Conservation (phyloP, 2,329 filamentous ascomycete species). For the Pezicula carpinea region DNA sequence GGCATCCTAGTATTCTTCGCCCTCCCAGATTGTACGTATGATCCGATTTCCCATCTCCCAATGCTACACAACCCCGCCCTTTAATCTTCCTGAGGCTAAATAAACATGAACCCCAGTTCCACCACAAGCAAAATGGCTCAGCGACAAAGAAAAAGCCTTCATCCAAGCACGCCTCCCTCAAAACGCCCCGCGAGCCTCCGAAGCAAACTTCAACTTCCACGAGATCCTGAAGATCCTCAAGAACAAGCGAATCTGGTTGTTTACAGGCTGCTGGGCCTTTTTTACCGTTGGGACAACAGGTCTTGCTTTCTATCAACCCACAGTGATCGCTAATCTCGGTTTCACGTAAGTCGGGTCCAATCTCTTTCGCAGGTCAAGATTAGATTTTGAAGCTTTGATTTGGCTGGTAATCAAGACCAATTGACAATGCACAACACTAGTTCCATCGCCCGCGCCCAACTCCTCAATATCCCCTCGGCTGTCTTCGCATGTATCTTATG, state of each 20-base stretch:
- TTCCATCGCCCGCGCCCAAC: constrained; percentile 40
- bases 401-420: no score
- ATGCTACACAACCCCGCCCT: no score
- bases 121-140: constrained; percentile 39
- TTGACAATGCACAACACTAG: no score
- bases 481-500: constrained; percentile 38
- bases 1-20: constrained; percentile 46
- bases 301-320: constrained; percentile 38
- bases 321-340: constrained; percentile 36
- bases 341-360: constrained; percentile 35
- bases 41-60: no score
- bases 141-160: constrained; percentile 41
- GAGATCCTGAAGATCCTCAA: constrained; percentile 36
- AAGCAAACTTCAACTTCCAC: constrained; percentile 35
- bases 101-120: constrained; percentile 35
- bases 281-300: constrained; percentile 39
- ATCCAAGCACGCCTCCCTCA: constrained; percentile 40
- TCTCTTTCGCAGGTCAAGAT: no score
- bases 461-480: constrained; percentile 44
- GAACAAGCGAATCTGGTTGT: constrained; percentile 40
- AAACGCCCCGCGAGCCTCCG: constrained; percentile 37
- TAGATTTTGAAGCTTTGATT: no score
- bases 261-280: constrained; percentile 38
- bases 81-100: no score
- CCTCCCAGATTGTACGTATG: constrained; percentile 48